Percentiles rank a stretch among this genome's conserved stretches.
These are phyloP conservation scores for Ocimum tenuiflorum DNA, from an alignment of 257 asterid species.

Conservation along the genomic window DNA sequence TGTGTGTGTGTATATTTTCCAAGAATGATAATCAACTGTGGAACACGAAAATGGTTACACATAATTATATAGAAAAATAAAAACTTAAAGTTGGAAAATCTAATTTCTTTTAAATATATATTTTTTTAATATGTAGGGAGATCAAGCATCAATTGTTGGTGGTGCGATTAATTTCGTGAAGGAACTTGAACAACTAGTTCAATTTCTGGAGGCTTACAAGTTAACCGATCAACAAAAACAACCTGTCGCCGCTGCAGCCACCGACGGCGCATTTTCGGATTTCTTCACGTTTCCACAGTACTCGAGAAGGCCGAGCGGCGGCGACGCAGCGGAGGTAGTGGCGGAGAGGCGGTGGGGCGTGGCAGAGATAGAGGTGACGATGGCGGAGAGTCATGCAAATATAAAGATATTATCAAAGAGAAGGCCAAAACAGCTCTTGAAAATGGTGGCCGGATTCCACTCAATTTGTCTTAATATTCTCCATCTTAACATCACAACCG, in stretches of 20 bases:
- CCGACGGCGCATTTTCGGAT: constrained; percentile 17
- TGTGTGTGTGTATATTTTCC: too few relatives aligned
- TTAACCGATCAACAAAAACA: background rate
- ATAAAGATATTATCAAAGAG: constrained; percentile 34
- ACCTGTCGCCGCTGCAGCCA: background rate
- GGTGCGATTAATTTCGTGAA: constrained; percentile 58
- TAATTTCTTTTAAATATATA: too few relatives aligned
- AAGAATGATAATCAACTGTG: too few relatives aligned
- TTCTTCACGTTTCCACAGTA: constrained; percentile 34
- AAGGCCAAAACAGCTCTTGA: constrained; percentile 44
- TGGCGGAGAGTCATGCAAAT: constrained; percentile 61
- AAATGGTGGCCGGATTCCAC: constrained; percentile 45
- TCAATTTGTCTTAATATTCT: constrained; percentile 47
- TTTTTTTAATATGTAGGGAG: constrained; percentile 35
- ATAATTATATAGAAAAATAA: too few relatives aligned
- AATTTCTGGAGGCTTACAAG: constrained; percentile 39
- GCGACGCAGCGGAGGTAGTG: background rate
- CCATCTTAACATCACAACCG: constrained; percentile 52
- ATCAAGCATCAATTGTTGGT: constrained; percentile 74
- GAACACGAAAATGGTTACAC: too few relatives aligned
- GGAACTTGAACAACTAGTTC: constrained; percentile 59
- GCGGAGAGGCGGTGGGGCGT: constrained; percentile 23
- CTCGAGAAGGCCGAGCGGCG: constrained; percentile 19
- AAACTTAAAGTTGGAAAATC: too few relatives aligned
- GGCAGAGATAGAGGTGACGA: constrained; percentile 60